Percentiles rank a stretch among this genome's conserved stretches.
Evolutionary conservation across 495 filamentous ascomycete genomes (phyloP).

Genomic region (Penicillium ochrochloron): DNA sequence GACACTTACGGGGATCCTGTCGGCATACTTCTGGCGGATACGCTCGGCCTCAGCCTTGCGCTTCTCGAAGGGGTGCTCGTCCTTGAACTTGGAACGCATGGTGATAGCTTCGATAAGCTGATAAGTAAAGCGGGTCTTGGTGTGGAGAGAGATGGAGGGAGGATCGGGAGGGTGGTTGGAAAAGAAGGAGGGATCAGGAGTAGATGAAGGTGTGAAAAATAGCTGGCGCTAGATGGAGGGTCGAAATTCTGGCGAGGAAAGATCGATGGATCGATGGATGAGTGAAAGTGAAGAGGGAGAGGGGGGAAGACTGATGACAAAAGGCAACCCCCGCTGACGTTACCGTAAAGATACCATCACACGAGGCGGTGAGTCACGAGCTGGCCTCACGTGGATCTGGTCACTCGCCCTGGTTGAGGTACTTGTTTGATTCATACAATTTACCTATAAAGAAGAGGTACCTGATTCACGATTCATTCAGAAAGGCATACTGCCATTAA

Average conservation of each 20-base stretch:
- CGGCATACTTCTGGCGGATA: slow-evolving; percentile 97
- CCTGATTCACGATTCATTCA: background rate
- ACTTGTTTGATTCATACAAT: background rate
- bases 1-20: slow-evolving; percentile 92
- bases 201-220: slow-evolving; percentile 16
- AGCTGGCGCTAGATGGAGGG: slow-evolving; percentile 24
- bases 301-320: slow-evolving; percentile 35
- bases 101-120: slow-evolving; percentile 31
- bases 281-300: slow-evolving; percentile 18
- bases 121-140: slow-evolving; percentile 36
- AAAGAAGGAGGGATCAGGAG: slow-evolving; percentile 21
- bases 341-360: slow-evolving; percentile 39
- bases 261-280: slow-evolving; percentile 14
- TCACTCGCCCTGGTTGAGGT: slow-evolving; percentile 12
- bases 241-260: slow-evolving; percentile 20
- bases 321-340: slow-evolving; percentile 40
- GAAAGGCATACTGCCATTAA: background rate
- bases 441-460: background rate
- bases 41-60: slow-evolving; percentile 97
- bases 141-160: slow-evolving; percentile 21
- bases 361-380: slow-evolving; percentile 43
- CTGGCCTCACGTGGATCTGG: slow-evolving; percentile 22
- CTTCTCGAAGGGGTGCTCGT: slow-evolving; percentile 99
- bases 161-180: slow-evolving; percentile 14
- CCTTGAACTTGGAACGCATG: slow-evolving; percentile 99